Evolutionary conservation across 2,329 filamentous ascomycete species (phyloP), one percentile per base, ranked within the genome.

Genomic region (Colletotrichum cuscutae): DNA sequence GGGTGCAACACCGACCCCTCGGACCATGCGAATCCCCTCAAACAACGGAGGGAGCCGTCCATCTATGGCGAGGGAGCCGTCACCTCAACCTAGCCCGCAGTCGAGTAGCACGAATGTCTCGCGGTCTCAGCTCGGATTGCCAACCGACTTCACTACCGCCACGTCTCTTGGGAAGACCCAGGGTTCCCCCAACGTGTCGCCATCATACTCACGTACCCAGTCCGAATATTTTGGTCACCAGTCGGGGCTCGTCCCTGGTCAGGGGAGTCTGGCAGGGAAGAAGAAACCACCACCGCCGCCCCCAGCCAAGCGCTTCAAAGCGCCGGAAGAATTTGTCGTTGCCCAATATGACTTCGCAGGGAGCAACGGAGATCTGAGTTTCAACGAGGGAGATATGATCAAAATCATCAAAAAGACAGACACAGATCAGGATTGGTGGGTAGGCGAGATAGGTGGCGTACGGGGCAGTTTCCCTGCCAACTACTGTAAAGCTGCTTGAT

Each of bases 391-490:
- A 2, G 94, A 97, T 78, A 86, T 89, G 62, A 97, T 97, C 76
- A 89, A 87, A 58, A 91, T 97, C 4, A 79, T 95, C 37, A 94
- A 94, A 84, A 94, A 93, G 84, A 97, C 94, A 2, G 89, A 90
- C 7, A 95, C 92, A 74, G 92, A 90, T 26, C 93, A 97, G 82
- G 94, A 97, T 79, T 97, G 94, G 94, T 97, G 94, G 94, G 89
- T 94, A 74, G 94, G 94, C 13, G 94, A 97, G 81, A 75, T 95
- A 15, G 85, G 86, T 53, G 94, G 94, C 0, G 81, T 85, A 30
- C 88, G 87, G 78, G 94, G 94, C 4, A 91, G 86, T 76, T 97
- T 97, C 79, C 94, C 94, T 1, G 94, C 94, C 7, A 97, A 97
- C 81, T 97, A 97, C 82, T 94, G 92, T 78, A 88, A 88, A 77